A percentile compares a stretch with the other conserved stretches of the same genome.
Conservation (phyloP, 345 rosid species). For the Microcos paniculata region DNA sequence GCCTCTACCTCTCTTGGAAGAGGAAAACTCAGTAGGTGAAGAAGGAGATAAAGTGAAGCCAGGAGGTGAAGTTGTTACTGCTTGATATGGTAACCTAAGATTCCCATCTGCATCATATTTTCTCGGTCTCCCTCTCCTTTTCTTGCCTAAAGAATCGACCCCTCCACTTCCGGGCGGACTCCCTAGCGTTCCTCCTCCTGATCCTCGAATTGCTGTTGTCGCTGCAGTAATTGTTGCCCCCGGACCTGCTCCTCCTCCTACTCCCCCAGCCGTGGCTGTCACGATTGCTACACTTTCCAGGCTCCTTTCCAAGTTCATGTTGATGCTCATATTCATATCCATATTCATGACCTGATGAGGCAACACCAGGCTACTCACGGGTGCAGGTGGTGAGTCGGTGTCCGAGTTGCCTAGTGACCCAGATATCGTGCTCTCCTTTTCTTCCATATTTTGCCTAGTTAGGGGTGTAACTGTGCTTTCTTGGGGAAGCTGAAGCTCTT, state of each 20-base stretch:
- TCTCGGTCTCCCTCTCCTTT: slow-evolving; percentile 56
- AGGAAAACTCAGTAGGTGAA: slow-evolving; percentile 28
- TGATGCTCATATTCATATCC: slow-evolving; percentile 11
- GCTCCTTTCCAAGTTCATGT: slow-evolving; percentile 21
- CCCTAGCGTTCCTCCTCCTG: not conserved
- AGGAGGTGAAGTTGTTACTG: slow-evolving; percentile 19
- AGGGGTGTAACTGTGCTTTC: too few relatives aligned
- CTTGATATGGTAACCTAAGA: slow-evolving; percentile 23
- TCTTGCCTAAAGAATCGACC: slow-evolving; percentile 32
- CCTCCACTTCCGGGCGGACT: slow-evolving; percentile 11
- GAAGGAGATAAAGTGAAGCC: slow-evolving; percentile 39
- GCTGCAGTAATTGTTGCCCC: not conserved
- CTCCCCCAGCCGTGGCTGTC: not conserved
- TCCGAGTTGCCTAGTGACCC: slow-evolving; percentile 39
- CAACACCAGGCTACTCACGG: slow-evolving; percentile 23
- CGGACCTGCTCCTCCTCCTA: not conserved
- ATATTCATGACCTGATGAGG: slow-evolving; percentile 13
- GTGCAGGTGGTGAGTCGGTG: slow-evolving; percentile 46
- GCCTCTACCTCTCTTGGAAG: slow-evolving; percentile 51
- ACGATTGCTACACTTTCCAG: slow-evolving; percentile 1
- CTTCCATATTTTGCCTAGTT: slow-evolving; percentile 33
- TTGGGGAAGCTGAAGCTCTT: not conserved
- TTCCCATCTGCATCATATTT: slow-evolving; percentile 47
- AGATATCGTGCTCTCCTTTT: slow-evolving; percentile 39
- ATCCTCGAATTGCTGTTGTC: not conserved